Conservation (phyloP, 169 alveolate species). For the Plasmodium gaboni region DNA sequence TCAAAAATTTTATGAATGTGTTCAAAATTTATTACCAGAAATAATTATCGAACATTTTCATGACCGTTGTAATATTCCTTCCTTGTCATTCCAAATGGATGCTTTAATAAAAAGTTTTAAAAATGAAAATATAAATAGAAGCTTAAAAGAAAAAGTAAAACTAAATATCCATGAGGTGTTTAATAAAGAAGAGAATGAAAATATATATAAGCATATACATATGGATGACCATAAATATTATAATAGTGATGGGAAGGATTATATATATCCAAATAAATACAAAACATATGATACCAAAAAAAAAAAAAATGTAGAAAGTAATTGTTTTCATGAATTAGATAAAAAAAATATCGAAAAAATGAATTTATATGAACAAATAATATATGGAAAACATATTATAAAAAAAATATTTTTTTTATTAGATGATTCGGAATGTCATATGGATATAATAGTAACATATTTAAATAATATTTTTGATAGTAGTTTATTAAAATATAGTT, state of each 20-base stretch:
- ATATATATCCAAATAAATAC: neutral
- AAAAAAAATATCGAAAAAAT: neutral
- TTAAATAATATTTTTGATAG: constrained; percentile 14
- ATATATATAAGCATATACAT: too few relatives aligned
- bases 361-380: constrained; percentile 35
- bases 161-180: neutral
- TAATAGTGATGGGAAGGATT: too few relatives aligned
- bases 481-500: constrained; percentile 10
- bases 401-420: constrained; percentile 9
- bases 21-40: constrained; percentile 66
- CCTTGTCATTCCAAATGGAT: neutral
- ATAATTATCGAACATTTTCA: constrained; percentile 27
- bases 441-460: neutral
- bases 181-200: neutral
- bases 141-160: neutral
- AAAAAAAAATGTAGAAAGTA: neutral
- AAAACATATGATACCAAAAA: neutral
- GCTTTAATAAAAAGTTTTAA: neutral
- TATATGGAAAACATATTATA: constrained; percentile 7
- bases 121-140: neutral
- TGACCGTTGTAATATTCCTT: neutral
- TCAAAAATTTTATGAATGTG: constrained; percentile 66
- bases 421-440: neutral
- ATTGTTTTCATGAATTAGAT: neutral
- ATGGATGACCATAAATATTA: too few relatives aligned